Evolutionary conservation across 768 basidiomycete genomes (phyloP).

Genomic region (Boletus vermiculosoides): DNA sequence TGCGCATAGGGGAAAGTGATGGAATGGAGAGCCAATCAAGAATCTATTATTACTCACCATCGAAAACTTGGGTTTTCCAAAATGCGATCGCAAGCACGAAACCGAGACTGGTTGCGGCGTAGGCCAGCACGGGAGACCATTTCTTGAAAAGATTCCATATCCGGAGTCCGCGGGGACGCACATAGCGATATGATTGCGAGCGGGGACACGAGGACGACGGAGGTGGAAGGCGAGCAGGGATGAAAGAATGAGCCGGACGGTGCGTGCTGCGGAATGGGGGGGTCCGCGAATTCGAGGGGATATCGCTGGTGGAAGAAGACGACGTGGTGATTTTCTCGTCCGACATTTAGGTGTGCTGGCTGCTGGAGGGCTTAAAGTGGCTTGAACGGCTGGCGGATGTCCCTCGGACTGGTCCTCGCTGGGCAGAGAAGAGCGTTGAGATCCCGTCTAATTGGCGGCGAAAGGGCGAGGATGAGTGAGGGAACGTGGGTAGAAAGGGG

Average conservation of each 20-base stretch:
- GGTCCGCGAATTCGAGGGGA: slow-evolving; percentile 17
- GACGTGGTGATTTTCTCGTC: slow-evolving; percentile 23
- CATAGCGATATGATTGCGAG: slow-evolving; percentile 32
- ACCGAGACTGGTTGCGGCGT: slow-evolving; percentile 71
- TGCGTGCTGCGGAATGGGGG: slow-evolving; percentile 15
- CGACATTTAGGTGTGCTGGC: slow-evolving; percentile 14
- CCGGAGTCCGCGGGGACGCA: slow-evolving; percentile 49
- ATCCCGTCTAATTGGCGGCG: slow-evolving; percentile 11
- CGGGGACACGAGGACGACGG: slow-evolving; percentile 15
- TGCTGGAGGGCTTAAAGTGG: not conserved
- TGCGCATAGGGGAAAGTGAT: not conserved
- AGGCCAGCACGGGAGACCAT: slow-evolving; percentile 77
- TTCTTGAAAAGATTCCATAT: slow-evolving; percentile 62
- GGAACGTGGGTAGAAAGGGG: not conserved
- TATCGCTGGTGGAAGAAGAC: slow-evolving; percentile 13
- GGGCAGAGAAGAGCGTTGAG: not conserved
- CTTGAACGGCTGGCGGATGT: not conserved
- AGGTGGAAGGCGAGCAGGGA: slow-evolving; percentile 20
- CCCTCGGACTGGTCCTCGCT: not conserved
- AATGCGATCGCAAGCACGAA: slow-evolving; percentile 82
- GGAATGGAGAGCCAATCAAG: slow-evolving; percentile 1
- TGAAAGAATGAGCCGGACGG: slow-evolving; percentile 20
- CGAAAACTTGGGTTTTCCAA: slow-evolving; percentile 80
- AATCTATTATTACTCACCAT: slow-evolving; percentile 49
- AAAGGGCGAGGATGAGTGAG: not conserved